Conservation (phyloP, 768 basidiomycete genomes). For the Boletus patriciae region DNA sequence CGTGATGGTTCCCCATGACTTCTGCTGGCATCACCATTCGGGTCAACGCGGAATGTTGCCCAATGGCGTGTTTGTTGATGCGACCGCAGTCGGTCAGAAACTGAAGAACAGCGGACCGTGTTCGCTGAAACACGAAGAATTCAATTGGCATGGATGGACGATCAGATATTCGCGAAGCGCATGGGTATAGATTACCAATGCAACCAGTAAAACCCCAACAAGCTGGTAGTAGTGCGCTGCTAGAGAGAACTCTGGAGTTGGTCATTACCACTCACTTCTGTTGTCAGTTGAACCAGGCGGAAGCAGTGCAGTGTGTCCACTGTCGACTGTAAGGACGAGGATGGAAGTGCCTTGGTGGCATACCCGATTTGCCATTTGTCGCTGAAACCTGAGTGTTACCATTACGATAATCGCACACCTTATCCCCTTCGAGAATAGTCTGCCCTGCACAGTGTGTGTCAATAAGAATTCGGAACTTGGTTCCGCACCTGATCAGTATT, state of each 20-base stretch:
- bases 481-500: neutral
- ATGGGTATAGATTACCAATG: neutral
- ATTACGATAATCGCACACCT: slow-evolving; percentile 9
- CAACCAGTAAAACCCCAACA: neutral
- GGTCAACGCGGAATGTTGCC: slow-evolving; percentile 8
- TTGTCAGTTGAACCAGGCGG: neutral
- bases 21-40: slow-evolving; percentile 1
- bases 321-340: neutral
- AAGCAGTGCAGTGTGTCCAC: neutral
- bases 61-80: neutral
- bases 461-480: neutral
- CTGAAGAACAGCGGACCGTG: neutral
- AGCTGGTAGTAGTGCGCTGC: neutral
- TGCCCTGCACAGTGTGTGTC: neutral
- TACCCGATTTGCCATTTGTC: neutral
- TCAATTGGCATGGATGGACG: neutral
- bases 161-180: neutral
- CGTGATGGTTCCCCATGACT: neutral
- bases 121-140: slow-evolving; percentile 15
- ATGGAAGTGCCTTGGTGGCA: neutral
- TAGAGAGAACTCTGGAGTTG: neutral
- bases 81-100: neutral
- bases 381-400: slow-evolving; percentile 12
- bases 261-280: slow-evolving; percentile 8
- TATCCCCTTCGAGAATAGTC: slow-evolving; percentile 1